phyloP scores from a whole-genome alignment of 1,139 yeast species.

The Diutina mesorugosa region DNA sequence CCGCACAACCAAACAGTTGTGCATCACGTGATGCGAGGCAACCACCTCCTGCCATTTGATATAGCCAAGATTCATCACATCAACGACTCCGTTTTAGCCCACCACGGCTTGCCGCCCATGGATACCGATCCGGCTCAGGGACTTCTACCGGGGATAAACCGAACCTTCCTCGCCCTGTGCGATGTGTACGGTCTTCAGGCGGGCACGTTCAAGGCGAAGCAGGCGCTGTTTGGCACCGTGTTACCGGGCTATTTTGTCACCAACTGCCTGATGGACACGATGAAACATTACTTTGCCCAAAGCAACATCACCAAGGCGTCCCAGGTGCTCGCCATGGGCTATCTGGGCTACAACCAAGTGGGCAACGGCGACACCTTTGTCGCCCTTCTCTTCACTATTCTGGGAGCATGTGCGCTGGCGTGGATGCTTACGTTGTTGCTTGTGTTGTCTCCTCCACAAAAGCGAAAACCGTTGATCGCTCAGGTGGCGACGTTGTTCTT shows the following conservation, averaged over 20 bases:
- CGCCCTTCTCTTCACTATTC: conserved; percentile 27
- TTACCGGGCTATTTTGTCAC: conserved; percentile 32
- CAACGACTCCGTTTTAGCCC: background rate
- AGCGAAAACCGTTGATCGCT: conserved; percentile 34
- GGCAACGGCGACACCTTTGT: conserved; percentile 32
- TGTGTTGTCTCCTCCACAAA: conserved; percentile 26
- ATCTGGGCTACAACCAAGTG: conserved; percentile 8
- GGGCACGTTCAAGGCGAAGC: background rate
- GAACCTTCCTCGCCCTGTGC: background rate
- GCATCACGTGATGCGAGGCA: background rate
- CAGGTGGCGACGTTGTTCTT: conserved; percentile 33
- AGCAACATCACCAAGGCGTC: background rate
- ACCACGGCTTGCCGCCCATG: background rate
- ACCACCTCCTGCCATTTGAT: background rate
- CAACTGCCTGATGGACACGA: conserved; percentile 18
- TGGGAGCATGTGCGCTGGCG: conserved; percentile 22
- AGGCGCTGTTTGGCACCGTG: conserved; percentile 4
- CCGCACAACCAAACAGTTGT: background rate
- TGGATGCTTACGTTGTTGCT: conserved; percentile 44
- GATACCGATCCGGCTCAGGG: background rate
- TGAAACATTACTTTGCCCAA: background rate
- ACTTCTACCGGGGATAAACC: background rate
- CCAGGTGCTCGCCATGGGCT: background rate
- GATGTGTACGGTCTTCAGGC: conserved; percentile 1
- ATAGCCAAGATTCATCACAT: background rate